phyloP scores from a whole-genome alignment of 2,329 filamentous ascomycete genomes.

The Aspergillus pseudoterreus region DNA sequence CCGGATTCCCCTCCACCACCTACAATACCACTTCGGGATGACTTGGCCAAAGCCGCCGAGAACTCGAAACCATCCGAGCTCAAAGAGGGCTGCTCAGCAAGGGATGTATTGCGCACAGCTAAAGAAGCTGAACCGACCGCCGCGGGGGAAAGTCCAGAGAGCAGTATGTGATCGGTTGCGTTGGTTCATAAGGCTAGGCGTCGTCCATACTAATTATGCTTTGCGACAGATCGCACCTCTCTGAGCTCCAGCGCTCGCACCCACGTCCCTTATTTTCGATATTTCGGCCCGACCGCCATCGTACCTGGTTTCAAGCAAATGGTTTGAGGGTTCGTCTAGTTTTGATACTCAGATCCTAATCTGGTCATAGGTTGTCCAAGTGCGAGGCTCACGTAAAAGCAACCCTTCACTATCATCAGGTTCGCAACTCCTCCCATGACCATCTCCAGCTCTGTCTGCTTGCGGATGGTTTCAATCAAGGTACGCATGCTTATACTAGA shows the following conservation, averaged over 20 bases:
- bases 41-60: constrained; percentile 14
- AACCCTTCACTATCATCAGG: constrained; percentile 39
- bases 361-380: constrained; percentile 55
- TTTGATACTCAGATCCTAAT: constrained; percentile 14
- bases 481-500: not conserved
- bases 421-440: constrained; percentile 15
- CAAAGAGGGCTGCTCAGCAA: constrained; percentile 15
- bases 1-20: constrained; percentile 19
- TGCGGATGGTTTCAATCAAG: not conserved
- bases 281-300: constrained; percentile 87
- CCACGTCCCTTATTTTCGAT: constrained; percentile 79
- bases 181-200: not conserved
- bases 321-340: constrained; percentile 46
- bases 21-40: constrained; percentile 5
- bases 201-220: not conserved
- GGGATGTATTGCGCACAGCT: constrained; percentile 14
- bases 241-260: constrained; percentile 35
- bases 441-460: not conserved
- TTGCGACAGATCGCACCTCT: constrained; percentile 31
- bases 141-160: constrained; percentile 32
- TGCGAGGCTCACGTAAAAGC: constrained; percentile 53
- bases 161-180: constrained; percentile 26
- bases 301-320: constrained; percentile 91
- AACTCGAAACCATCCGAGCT: constrained; percentile 11
- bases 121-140: constrained; percentile 25